phyloP scores from a whole-genome alignment of 257 asterid genomes.

The Solanum chaucha region DNA sequence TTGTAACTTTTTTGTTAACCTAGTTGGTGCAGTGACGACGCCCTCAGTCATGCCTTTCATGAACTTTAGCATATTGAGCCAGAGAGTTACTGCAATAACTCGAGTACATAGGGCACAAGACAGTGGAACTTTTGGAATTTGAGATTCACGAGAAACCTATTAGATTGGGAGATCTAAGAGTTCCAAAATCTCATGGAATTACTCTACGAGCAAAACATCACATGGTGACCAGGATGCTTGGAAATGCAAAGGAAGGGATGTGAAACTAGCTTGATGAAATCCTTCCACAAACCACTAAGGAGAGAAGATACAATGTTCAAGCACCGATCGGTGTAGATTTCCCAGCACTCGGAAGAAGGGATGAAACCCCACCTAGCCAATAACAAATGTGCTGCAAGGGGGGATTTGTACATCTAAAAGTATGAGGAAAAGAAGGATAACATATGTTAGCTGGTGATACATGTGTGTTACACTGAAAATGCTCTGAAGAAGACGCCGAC shows the following conservation, averaged over 20 bases:
- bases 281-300: not conserved
- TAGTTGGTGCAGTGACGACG: not conserved
- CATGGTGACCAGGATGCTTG: not conserved
- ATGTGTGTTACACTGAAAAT: not conserved
- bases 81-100: not conserved
- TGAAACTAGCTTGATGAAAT: not conserved
- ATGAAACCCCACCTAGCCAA: not conserved
- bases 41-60: not conserved
- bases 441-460: not conserved
- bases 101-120: not conserved
- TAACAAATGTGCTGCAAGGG: not conserved
- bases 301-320: not conserved
- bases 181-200: not conserved
- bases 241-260: not conserved
- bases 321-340: not conserved
- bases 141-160: not conserved
- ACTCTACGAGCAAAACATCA: not conserved
- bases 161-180: not conserved
- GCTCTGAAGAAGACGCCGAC: not conserved
- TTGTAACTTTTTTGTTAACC: not conserved
- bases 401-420: not conserved
- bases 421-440: not conserved
- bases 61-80: not conserved
- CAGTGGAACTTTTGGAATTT: not conserved
- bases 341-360: not conserved